Evolutionary conservation across 140 eudicot species (phyloP), one percentile per base, ranked within the genome.

Genomic region (Oenanthe javanica): DNA sequence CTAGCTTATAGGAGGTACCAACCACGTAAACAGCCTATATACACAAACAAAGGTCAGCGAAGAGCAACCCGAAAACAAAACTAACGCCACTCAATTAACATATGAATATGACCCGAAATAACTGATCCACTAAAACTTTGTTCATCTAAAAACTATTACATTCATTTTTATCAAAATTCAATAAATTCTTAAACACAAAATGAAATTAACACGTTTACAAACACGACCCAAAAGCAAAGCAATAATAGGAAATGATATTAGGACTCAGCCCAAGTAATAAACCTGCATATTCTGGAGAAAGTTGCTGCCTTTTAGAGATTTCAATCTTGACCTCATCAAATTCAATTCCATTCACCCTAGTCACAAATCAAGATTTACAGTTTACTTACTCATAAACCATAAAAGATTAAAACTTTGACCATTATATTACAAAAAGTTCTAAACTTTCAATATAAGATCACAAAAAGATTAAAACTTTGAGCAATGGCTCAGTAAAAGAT

Each of bases 301-400:
- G 76, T 2, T 90, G 91, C 81, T 92, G 87, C 43, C 81, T 76
- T 40, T 86, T 91, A 72, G 83, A 19, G 46, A 93, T 42, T 8
- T 91, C 90, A 36, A 90, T 52, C 0, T 31, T 84, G 25, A 93
- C 82, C 84, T 91, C 97, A 78, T 93, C 97, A 70, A 89, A 91
- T 16, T 91, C 93, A 66, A 91, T 91, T 83, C 91, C 96, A 81
- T 91, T 93, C 21, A 83, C 55, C 88, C 97, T 91, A 51, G 21
- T 72, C 48, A 57, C 79, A 77, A 79, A 82, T 23, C 47, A 72
- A 74, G 19, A 27, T 31, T 74, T 12, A 47, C 19, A 74, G 25
- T 43, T 49, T 75, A 48, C 10, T 48, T 2, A 12, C 40, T 11
- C 43, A 27, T 15, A 70, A 69, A 27, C 46, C 49, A 80, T 18